These are phyloP conservation scores for Berkeleyomyces basicola DNA, from an alignment of 2,329 filamentous ascomycete genomes.

Conservation along the genomic window DNA sequence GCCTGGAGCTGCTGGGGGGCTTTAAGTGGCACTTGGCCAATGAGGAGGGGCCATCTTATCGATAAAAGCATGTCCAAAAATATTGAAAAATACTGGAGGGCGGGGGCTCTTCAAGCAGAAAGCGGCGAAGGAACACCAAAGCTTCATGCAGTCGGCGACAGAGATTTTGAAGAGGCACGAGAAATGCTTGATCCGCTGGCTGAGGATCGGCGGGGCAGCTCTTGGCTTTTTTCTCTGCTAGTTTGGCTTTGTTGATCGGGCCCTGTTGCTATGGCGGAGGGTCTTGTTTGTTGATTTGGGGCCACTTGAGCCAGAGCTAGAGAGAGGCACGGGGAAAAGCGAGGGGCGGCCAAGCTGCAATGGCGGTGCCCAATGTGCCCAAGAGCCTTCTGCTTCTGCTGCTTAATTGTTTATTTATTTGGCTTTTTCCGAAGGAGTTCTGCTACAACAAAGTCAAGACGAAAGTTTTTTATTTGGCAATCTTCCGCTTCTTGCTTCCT, in stretches of 20 bases:
- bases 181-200: not conserved
- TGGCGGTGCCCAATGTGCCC: not conserved
- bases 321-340: not conserved
- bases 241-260: not conserved
- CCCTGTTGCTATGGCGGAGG: not conserved
- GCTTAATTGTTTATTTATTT: not conserved
- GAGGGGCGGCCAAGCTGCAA: not conserved
- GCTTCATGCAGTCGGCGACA: not conserved
- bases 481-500: not conserved
- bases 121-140: not conserved
- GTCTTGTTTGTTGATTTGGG: not conserved
- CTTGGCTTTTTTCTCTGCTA: not conserved
- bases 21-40: not conserved
- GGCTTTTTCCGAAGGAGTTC: not conserved
- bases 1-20: not conserved
- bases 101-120: no score
- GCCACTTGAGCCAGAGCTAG: not conserved
- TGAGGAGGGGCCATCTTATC: not conserved
- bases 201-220: not conserved
- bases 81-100: not conserved
- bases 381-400: not conserved
- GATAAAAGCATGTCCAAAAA: not conserved
- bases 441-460: not conserved
- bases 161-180: not conserved
- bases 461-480: not conserved